Evolutionary conservation across 148 eudicot genomes (phyloP).

Genomic region (Linanthus parryae): DNA sequence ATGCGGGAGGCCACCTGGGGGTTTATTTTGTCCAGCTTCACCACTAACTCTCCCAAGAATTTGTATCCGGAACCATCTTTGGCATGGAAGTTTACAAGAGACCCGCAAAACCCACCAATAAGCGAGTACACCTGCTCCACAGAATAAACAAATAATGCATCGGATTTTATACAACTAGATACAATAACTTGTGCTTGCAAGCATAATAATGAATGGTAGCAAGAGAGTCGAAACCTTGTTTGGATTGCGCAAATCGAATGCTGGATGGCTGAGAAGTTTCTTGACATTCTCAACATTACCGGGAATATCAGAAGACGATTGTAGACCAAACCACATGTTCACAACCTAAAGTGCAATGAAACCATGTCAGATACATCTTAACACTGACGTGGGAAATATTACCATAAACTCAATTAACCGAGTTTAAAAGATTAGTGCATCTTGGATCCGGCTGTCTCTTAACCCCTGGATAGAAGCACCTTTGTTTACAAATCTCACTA

Average conservation of each 20-base stretch:
- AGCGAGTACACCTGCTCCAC: slow-evolving; percentile 67
- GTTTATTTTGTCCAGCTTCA: slow-evolving; percentile 85
- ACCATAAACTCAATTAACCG: too few relatives aligned
- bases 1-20: slow-evolving; percentile 97
- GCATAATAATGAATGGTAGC: neutral
- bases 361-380: neutral
- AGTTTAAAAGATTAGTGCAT: too few relatives aligned
- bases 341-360: slow-evolving; percentile 45
- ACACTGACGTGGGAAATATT: too few relatives aligned
- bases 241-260: slow-evolving; percentile 89
- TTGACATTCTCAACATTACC: slow-evolving; percentile 85
- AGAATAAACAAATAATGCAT: too few relatives aligned
- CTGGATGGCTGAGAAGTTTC: slow-evolving; percentile 79
- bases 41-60: slow-evolving; percentile 80
- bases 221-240: slow-evolving; percentile 51
- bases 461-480: too few relatives aligned
- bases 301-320: slow-evolving; percentile 77
- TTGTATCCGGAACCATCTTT: slow-evolving; percentile 98
- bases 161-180: neutral
- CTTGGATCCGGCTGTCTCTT: too few relatives aligned
- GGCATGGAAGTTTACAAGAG: slow-evolving; percentile 92
- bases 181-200: neutral
- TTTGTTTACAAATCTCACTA: too few relatives aligned
- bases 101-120: slow-evolving; percentile 83
- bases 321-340: slow-evolving; percentile 92